These are phyloP conservation scores for Rachicladosporium sp. DNA, from an alignment of 2,329 filamentous ascomycete species.

Conservation along the genomic window DNA sequence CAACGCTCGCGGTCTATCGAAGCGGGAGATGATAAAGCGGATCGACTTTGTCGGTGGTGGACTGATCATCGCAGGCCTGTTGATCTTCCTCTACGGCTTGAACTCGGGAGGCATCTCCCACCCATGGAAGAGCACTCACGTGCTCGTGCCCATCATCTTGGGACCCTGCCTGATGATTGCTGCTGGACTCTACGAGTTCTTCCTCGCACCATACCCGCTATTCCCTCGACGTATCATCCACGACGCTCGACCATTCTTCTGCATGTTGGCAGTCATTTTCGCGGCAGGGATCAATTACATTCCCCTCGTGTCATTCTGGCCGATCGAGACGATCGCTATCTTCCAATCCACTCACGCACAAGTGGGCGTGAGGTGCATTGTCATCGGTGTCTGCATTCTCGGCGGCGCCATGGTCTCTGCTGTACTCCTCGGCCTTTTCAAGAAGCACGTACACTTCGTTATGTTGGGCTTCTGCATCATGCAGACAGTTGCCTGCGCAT, in stretches of 20 bases:
- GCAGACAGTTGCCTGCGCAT: conserved; percentile 46
- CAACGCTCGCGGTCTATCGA: conserved; percentile 21
- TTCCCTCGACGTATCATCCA: conserved; percentile 20
- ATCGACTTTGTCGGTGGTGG: conserved; percentile 43
- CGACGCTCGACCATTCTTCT: conserved; percentile 23
- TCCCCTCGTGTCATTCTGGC: conserved; percentile 45
- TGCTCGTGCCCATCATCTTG: conserved; percentile 23
- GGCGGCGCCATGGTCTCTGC: conserved; percentile 47
- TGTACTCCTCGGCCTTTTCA: conserved; percentile 43
- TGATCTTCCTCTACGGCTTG: conserved; percentile 38
- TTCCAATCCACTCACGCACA: too few relatives aligned
- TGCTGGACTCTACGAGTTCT: conserved; percentile 23
- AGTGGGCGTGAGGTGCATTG: conserved; percentile 30
- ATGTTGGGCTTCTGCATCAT: conserved; percentile 47
- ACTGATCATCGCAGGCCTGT: conserved; percentile 38
- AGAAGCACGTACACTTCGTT: conserved; percentile 45
- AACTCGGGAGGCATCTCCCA: conserved; percentile 9
- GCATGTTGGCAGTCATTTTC: conserved; percentile 29
- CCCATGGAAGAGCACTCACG: conserved; percentile 20
- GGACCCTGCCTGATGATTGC: conserved; percentile 19
- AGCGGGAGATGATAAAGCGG: conserved; percentile 30
- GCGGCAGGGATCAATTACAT: conserved; percentile 29
- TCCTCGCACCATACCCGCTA: conserved; percentile 22
- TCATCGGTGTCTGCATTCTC: conserved; percentile 48
- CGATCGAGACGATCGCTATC: conserved; percentile 34